phyloP scores from a whole-genome alignment of 441 rosid genomes.

The Melastoma candidum region DNA sequence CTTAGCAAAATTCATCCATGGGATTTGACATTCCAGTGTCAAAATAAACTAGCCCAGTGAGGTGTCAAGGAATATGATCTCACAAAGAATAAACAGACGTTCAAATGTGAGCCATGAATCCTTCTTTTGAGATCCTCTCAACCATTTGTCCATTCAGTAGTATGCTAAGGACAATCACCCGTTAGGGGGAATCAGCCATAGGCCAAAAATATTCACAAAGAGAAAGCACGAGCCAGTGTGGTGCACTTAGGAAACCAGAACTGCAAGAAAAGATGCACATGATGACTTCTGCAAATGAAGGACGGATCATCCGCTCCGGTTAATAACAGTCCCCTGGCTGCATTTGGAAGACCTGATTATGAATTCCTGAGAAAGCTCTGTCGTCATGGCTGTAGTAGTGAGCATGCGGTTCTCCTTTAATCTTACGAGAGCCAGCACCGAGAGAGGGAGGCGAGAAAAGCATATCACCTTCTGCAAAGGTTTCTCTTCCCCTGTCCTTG shows the following conservation, averaged over 20 bases:
- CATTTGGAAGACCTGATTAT: conserved; percentile 36
- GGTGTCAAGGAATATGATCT: too few relatives aligned
- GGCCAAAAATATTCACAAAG: conserved; percentile 32
- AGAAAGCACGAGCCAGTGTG: conserved; percentile 12
- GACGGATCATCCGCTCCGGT: conserved; percentile 13
- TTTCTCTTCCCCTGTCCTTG: conserved; percentile 22
- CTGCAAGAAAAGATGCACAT: conserved; percentile 9
- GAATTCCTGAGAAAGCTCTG: conserved; percentile 30
- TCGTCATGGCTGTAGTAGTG: conserved; percentile 20
- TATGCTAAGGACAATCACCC: too few relatives aligned
- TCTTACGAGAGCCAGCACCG: conserved; percentile 27
- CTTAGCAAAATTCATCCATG: too few relatives aligned
- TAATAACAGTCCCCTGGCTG: conserved; percentile 29
- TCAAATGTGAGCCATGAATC: too few relatives aligned
- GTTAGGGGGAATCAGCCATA: not conserved
- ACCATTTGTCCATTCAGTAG: too few relatives aligned
- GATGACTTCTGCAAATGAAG: conserved; percentile 4
- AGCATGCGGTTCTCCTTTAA: conserved; percentile 35
- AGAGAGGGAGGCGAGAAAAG: conserved; percentile 27
- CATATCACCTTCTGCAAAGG: conserved; percentile 29
- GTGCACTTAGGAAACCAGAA: conserved; percentile 21
- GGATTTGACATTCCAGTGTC: too few relatives aligned
- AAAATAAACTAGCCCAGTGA: too few relatives aligned
- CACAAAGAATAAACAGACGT: too few relatives aligned
- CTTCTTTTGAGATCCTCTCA: too few relatives aligned